Evolutionary conservation across 2,329 filamentous ascomycete species (phyloP), one percentile per base, ranked within the genome.

Genomic region (Paraconiothyrium brasiliense): DNA sequence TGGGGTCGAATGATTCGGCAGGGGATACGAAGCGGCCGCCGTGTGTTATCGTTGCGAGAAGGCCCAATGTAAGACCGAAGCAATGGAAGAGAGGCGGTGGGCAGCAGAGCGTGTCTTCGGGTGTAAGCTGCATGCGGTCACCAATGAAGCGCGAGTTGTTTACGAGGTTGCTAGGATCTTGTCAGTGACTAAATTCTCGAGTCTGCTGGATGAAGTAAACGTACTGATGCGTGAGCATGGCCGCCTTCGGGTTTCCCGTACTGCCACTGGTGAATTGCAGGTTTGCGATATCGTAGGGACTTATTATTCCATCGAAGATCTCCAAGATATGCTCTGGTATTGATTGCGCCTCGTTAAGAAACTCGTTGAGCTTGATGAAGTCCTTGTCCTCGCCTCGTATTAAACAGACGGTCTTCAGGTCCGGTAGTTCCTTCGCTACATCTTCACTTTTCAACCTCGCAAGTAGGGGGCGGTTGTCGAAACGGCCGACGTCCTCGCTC

Each of bases 21-120:
- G 92, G 91, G 71, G 92, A 92, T 10, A 94, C 87, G 54, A 93
- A 89, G 76, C 90, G 91, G 43, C 87, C 87, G 50, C 92, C 91
- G 74, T 94, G 91, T 0, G 90, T 93, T 56, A 93, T 79, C 47
- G 87, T 84, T 1, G 90, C 89, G 58, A 94, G 84, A 48, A 94
- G 83, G 9, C 92, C 92, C 3, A 93, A 86, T 0, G 94, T 91
- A 8, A 94, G 85, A 1, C 92, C 92, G 73, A 94, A 94, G 81
- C 91, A 94, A 81, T 95, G 92, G 82, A 95, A 95, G 3, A 95
- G 84, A 0, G 92, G 92, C 0, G 92, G 92, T 3, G 92, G 92
- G 75, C 92, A 95, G 81, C 92, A 94, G 11, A 95, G 83, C 8
- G 89, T 82, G 71, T 94, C 91, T 2, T 86, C 79, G 8, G 71